Base-by-base conservation (phyloP, 768 basidiomycete genomes). In the Hygrophorus russula region DNA sequence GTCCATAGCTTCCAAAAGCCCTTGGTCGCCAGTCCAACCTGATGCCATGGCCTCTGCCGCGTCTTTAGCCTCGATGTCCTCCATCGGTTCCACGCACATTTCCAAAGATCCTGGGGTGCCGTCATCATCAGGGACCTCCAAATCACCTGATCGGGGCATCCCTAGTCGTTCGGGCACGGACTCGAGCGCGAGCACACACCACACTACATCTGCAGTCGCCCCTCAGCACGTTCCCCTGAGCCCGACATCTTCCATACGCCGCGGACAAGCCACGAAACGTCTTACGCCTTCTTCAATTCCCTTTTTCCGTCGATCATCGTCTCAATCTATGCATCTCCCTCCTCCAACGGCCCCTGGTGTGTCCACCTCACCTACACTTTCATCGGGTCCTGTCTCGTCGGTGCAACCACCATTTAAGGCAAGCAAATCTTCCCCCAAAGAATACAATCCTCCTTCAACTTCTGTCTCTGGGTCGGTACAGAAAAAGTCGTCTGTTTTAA, bases 211-310 rank as follows among this genome's bases (percentile, higher is more conserved):
- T 44, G 70, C 67, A 15, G 61, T 77, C 43, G 66, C 73, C 11
- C 67, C 73, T 40, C 71, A 69, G 31, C 64, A 71, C 32, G 74
- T 69, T 12, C 80, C 85, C 14, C 72, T 85, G 17, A 88, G 84
- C 52, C 86, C 86, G 27, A 68, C 79, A 14, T 71, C 78, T 13
- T 85, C 83, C 12, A 60, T 80, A 34, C 75, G 79, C 41, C 76
- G 81, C 32, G 72, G 74, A 20, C 77, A 80, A 45, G 79, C 79
- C 7, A 41, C 47, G 14, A 90, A 82, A 59, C 80, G 91, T 46
- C 74, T 91, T 36, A 92, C 91, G 1, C 90, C 90, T 1, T 91
- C 88, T 19, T 86, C 88, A 11, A 94, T 94, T 46, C 91, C 91
- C 2, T 94, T 94, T 64, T 93, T 94, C 68, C 77, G 88, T 35